Conservation (phyloP, 306 rosid genomes). For the Glycine latifolia region DNA sequence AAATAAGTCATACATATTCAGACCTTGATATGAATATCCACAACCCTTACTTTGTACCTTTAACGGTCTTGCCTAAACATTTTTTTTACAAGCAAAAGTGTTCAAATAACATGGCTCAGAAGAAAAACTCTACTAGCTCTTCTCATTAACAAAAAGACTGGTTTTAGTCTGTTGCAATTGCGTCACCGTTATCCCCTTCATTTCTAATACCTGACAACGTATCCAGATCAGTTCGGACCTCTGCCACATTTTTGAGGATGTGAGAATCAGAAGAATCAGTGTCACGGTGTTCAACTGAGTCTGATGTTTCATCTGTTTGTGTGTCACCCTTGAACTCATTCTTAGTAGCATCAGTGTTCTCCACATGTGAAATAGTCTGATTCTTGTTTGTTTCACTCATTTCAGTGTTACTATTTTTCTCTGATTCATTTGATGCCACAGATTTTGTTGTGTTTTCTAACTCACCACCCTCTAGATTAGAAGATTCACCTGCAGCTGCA, state of each 20-base stretch:
- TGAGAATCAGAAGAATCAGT: conserved; percentile 53
- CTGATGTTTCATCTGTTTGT: conserved; percentile 44
- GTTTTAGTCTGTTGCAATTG: conserved; percentile 62
- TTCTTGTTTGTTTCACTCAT: conserved; percentile 35
- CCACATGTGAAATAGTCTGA: conserved; percentile 36
- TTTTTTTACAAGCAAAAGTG: background rate
- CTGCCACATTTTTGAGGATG: conserved; percentile 53
- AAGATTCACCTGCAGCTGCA: conserved; percentile 50
- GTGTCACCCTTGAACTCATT: conserved; percentile 50
- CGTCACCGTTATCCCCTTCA: conserved; percentile 47
- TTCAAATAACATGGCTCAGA: too few species aligned
- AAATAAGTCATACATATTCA: conserved; percentile 46
- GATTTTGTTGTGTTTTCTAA: conserved; percentile 43
- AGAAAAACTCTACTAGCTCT: conserved; percentile 23
- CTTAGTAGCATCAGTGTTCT: conserved; percentile 48
- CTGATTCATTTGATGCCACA: conserved; percentile 50
- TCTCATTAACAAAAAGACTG: conserved; percentile 7
- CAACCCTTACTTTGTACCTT: conserved; percentile 53
- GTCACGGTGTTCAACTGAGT: conserved; percentile 45
- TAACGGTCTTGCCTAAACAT: conserved; percentile 40
- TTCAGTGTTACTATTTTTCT: conserved; percentile 44
- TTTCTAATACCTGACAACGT: conserved; percentile 58
- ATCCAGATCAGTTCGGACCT: conserved; percentile 59
- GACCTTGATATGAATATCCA: conserved; percentile 37
- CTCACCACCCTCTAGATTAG: conserved; percentile 44